Conservation (phyloP, 1,139 yeast genomes). For the Meyerozyma smithsonii region DNA sequence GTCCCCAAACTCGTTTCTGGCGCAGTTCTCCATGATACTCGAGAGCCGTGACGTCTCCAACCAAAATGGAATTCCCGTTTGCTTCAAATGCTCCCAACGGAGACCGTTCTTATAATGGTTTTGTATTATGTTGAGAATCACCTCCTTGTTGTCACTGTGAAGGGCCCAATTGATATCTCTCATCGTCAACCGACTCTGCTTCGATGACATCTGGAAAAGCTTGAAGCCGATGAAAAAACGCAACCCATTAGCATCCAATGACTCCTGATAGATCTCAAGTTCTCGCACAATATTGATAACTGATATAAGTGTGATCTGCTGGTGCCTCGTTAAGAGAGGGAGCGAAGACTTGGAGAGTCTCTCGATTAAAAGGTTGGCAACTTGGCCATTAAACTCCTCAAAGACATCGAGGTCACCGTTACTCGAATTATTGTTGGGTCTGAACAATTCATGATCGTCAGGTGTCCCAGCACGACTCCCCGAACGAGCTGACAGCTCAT, state of each 20-base stretch:
- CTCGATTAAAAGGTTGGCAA: conserved; percentile 50
- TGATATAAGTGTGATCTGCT: conserved; percentile 75
- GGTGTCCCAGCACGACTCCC: conserved; percentile 7
- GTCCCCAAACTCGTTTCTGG: conserved; percentile 60
- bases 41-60: conserved; percentile 44
- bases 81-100: conserved; percentile 58
- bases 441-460: conserved; percentile 7
- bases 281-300: conserved; percentile 61
- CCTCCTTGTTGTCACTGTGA: conserved; percentile 74
- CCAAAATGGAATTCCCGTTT: conserved; percentile 75
- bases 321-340: conserved; percentile 86
- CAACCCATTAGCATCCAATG: conserved; percentile 69
- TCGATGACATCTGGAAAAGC: conserved; percentile 50
- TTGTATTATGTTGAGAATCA: conserved; percentile 54
- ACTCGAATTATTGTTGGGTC: conserved; percentile 5
- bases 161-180: conserved; percentile 87
- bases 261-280: conserved; percentile 40
- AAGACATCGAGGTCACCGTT: conserved; percentile 34
- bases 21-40: conserved; percentile 60
- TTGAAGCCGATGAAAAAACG: conserved; percentile 71
- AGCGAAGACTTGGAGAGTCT: conserved; percentile 60
- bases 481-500: conserved; percentile 3
- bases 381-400: conserved; percentile 36
- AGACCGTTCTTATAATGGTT: conserved; percentile 39
- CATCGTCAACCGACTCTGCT: conserved; percentile 51